phyloP scores from a whole-genome alignment of 2,329 filamentous ascomycete species.

The Botrytis cinerea region DNA sequence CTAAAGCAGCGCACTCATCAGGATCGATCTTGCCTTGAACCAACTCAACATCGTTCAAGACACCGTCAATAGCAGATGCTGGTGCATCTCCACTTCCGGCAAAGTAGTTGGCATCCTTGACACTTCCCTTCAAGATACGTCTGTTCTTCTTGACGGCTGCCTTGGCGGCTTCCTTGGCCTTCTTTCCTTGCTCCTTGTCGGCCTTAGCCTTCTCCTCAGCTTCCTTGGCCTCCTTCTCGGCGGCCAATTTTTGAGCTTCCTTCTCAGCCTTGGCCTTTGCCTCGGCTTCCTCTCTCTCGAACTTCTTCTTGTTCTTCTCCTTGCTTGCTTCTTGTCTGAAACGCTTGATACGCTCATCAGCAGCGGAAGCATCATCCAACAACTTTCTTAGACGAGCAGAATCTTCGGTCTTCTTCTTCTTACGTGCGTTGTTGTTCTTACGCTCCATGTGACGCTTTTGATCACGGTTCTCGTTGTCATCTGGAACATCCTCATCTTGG shows the following conservation, averaged over 20 bases:
- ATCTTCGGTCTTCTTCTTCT: constrained; percentile 99
- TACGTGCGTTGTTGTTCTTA: constrained; percentile 96
- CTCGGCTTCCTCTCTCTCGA: constrained; percentile 89
- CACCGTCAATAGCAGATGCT: constrained; percentile 76
- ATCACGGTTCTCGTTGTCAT: constrained; percentile 98
- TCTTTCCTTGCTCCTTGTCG: constrained; percentile 82
- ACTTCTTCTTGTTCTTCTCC: constrained; percentile 91
- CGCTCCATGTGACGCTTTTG: constrained; percentile 98
- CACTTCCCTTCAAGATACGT: constrained; percentile 87
- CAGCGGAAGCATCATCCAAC: constrained; percentile 80
- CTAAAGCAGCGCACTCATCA: constrained; percentile 85
- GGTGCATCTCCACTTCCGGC: constrained; percentile 66
- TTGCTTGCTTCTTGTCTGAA: constrained; percentile 92
- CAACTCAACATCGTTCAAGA: constrained; percentile 82
- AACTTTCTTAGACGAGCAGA: constrained; percentile 85
- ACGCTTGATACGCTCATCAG: constrained; percentile 94
- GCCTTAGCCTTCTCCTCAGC: constrained; percentile 85
- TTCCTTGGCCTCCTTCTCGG: constrained; percentile 76
- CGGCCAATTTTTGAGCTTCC: constrained; percentile 78
- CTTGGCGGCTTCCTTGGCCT: constrained; percentile 98
- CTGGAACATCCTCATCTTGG: constrained; percentile 96
- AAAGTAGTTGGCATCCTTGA: constrained; percentile 99
- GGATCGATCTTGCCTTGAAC: constrained; percentile 86
- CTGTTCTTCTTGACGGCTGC: constrained; percentile 99
- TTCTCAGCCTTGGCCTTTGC: constrained; percentile 86